phyloP scores from a whole-genome alignment of 1,284 basidiomycete genomes.

The Trametes versicolor region DNA sequence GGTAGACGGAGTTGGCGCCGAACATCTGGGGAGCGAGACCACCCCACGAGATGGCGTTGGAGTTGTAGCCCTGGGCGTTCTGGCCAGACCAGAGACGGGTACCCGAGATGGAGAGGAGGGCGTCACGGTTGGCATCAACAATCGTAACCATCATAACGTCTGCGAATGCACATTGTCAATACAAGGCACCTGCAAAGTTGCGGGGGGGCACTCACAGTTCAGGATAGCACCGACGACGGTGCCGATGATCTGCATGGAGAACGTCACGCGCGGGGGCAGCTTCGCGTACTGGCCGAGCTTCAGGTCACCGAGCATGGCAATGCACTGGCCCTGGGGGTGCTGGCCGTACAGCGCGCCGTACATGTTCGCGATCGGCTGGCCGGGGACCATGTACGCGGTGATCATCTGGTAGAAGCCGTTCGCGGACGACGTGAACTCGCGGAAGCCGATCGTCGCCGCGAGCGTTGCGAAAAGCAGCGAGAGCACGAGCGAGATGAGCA shows the following conservation, averaged over 20 bases:
- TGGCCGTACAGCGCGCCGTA: conserved; percentile 61
- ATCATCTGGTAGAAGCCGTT: conserved; percentile 47
- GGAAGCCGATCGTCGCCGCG: conserved; percentile 60
- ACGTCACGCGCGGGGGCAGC: conserved; percentile 69
- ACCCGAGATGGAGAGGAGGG: conserved; percentile 45
- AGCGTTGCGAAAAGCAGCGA: conserved; percentile 56
- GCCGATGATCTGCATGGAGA: conserved; percentile 64
- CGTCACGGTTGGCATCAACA: conserved; percentile 52
- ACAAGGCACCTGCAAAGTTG: neutral
- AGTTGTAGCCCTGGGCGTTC: conserved; percentile 59
- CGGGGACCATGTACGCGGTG: conserved; percentile 52
- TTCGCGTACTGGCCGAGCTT: conserved; percentile 66
- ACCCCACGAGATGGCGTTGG: conserved; percentile 67
- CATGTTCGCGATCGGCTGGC: conserved; percentile 59
- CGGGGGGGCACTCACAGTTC: conserved; percentile 50
- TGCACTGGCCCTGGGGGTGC: conserved; percentile 51
- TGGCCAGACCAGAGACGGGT: conserved; percentile 59
- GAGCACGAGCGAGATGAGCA: conserved; percentile 63
- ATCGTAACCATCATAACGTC: conserved; percentile 61
- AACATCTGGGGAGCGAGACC: conserved; percentile 64
- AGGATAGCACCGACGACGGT: conserved; percentile 51
- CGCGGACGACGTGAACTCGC: conserved; percentile 42
- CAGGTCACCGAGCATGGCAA: conserved; percentile 58
- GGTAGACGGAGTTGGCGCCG: conserved; percentile 56
- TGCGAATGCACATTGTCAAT: conserved; percentile 17